phyloP scores from a whole-genome alignment of 495 filamentous ascomycete genomes.

The Emericellopsis terricola region DNA sequence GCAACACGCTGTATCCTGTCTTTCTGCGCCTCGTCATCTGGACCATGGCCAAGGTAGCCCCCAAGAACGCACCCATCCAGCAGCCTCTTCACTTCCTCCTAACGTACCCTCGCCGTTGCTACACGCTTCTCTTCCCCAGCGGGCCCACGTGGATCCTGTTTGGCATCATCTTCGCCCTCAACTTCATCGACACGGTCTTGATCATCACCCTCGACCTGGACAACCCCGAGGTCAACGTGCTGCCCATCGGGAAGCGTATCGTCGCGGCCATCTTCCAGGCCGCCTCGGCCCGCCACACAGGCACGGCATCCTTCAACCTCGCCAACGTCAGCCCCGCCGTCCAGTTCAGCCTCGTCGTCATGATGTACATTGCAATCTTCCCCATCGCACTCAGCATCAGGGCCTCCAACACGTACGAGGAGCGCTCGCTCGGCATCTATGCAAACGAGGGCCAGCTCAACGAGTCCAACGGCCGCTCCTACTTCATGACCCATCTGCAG shows the following conservation, averaged over 20 bases:
- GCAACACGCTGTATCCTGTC: constrained; percentile 87
- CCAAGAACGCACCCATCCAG: constrained; percentile 46
- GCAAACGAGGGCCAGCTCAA: constrained; percentile 32
- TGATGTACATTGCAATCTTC: constrained; percentile 99
- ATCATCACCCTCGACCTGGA: constrained; percentile 63
- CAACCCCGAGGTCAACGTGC: constrained; percentile 27
- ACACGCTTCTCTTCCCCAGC: constrained; percentile 78
- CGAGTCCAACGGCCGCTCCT: too few relatives aligned
- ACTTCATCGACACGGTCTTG: constrained; percentile 68
- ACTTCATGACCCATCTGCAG: constrained; percentile 74
- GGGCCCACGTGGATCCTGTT: constrained; percentile 95
- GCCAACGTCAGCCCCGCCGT: constrained; percentile 70
- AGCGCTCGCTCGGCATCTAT: constrained; percentile 78
- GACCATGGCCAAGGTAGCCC: constrained; percentile 40
- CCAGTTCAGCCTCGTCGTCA: constrained; percentile 87
- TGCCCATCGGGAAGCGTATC: constrained; percentile 51
- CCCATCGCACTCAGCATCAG: constrained; percentile 89
- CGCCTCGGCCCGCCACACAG: constrained; percentile 68
- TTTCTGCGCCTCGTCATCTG: constrained; percentile 87
- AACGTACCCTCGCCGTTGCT: constrained; percentile 88
- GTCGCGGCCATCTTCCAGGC: constrained; percentile 82
- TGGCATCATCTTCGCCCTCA: constrained; percentile 63
- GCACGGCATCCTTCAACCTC: constrained; percentile 65
- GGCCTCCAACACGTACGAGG: constrained; percentile 92
- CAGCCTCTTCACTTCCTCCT: constrained; percentile 81